Base-by-base conservation (phyloP, 768 basidiomycete genomes). In the Auriscalpium vulgare region DNA sequence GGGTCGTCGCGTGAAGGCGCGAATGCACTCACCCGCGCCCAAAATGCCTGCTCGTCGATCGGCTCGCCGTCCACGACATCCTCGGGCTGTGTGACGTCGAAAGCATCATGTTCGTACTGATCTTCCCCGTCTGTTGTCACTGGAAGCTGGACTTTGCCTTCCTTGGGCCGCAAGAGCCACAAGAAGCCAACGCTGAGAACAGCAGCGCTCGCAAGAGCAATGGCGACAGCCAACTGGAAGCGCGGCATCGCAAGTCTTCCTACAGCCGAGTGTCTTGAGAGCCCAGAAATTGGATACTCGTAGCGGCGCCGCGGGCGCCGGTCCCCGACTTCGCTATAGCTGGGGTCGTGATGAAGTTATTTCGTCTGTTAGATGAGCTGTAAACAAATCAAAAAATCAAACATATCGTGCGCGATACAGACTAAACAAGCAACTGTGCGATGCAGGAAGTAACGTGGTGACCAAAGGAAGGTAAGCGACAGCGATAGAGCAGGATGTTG, bases 21-120 rank as follows among this genome's bases (percentile, higher is more conserved):
- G 29, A 13, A 13, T 45, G 29, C 29, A 69, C 77, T 47, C 61
- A 79, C 84, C 68, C 72, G 70, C n/a, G 63, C 61, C 84, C 83
- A 85, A 67, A 90, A 90, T 3, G 56, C 69, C 4, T 72, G 74
- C 51, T 79, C 84, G 21, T 87, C 69, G 43, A 88, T 72, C 8
- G 88, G 84, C 52, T 78, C 78, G 4, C 87, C 87, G 58, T 88
- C 84, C 11, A 83, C 57, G 37, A 80, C 60, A 61, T 92, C 90
- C 65, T 86, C 84, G 9, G 83, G 79, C n/a, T 66, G 81, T 17
- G 82, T 79, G n/a, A 92, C 83, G 65, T 83, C 80, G 64, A 87
- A 88, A 10, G 85, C 82, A 63, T 88, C 87, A 11, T 67, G 67
- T 44, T 47, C 53, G 10, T 61, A 61, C 1, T 54, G 62, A 16